Evolutionary conservation across 225 moss, liverwort and hornwort genomes (phyloP).

Genomic region (Bryum argenteum): DNA sequence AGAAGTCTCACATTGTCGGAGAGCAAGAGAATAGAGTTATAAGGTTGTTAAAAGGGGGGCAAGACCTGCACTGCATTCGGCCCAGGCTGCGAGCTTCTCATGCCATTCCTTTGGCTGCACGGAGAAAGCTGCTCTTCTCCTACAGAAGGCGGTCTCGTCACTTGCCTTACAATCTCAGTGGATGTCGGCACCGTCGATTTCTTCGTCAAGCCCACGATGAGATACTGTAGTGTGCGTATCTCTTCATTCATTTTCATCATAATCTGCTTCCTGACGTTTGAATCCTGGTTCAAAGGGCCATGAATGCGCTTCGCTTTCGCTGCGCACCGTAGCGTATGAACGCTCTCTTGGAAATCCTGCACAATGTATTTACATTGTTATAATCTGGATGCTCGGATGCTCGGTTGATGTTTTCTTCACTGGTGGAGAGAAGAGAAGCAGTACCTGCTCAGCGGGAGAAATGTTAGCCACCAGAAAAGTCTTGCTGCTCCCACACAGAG

Average conservation of each 20-base stretch:
- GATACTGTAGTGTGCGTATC: conserved; percentile 50
- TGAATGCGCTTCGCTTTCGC: conserved; percentile 68
- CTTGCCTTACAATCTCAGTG: conserved; percentile 25
- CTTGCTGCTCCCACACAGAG: conserved; percentile 63
- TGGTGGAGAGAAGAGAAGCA: not conserved
- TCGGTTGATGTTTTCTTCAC: not conserved
- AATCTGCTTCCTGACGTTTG: conserved; percentile 52
- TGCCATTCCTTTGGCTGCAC: conserved; percentile 20
- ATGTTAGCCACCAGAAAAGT: conserved; percentile 71
- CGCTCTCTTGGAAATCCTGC: conserved; percentile 89
- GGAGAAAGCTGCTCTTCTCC: conserved; percentile 20
- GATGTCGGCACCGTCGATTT: conserved; percentile 19
- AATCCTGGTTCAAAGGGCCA: conserved; percentile 36
- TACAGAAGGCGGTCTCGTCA: not conserved
- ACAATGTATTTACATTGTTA: conserved; percentile 14
- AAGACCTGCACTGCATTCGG: conserved; percentile 24
- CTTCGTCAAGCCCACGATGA: conserved; percentile 57
- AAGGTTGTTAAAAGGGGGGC: not conserved
- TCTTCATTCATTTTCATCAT: conserved; percentile 64
- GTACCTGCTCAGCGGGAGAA: conserved; percentile 85
- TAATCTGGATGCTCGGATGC: conserved; percentile 3
- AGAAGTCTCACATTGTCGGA: not conserved
- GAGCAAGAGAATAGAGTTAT: not conserved
- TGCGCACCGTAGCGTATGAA: conserved; percentile 70
- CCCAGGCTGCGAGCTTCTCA: conserved; percentile 19